phyloP scores from a whole-genome alignment of 148 eudicot genomes.

The Hydrangea macrophylla region DNA sequence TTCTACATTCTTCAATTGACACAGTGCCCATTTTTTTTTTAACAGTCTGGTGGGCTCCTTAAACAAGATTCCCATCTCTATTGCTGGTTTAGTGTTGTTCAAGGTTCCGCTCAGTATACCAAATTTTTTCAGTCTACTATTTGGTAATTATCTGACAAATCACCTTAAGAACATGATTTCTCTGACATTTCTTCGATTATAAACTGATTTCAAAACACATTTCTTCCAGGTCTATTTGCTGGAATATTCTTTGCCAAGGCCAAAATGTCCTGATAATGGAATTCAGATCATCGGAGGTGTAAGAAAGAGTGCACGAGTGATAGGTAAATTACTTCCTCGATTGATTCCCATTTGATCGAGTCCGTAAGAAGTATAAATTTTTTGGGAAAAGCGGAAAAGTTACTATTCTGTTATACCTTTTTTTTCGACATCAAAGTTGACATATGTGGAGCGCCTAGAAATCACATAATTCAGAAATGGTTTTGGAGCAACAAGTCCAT shows the following conservation, averaged over 20 bases:
- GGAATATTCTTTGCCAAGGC: constrained; percentile 84
- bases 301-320: neutral
- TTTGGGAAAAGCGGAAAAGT: no score
- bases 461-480: neutral
- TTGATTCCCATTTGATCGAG: neutral
- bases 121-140: constrained; percentile 72
- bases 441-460: neutral
- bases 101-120: constrained; percentile 65
- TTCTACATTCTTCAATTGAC: constrained; percentile 6
- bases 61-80: constrained; percentile 77
- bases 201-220: constrained; percentile 4
- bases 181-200: neutral
- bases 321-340: neutral
- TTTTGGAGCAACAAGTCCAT: neutral
- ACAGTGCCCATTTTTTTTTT: constrained; percentile 13
- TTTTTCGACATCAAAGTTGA: neutral
- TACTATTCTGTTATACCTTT: neutral
- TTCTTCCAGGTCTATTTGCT: constrained; percentile 64
- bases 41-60: constrained; percentile 75
- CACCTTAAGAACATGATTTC: neutral
- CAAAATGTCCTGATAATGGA: constrained; percentile 53
- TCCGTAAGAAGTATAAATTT: no score
- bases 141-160: constrained; percentile 50
- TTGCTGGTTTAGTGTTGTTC: constrained; percentile 67
- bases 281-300: neutral